phyloP scores from a whole-genome alignment of 352 stramenopile genomes.

The Aphanomyces cochlioides region DNA sequence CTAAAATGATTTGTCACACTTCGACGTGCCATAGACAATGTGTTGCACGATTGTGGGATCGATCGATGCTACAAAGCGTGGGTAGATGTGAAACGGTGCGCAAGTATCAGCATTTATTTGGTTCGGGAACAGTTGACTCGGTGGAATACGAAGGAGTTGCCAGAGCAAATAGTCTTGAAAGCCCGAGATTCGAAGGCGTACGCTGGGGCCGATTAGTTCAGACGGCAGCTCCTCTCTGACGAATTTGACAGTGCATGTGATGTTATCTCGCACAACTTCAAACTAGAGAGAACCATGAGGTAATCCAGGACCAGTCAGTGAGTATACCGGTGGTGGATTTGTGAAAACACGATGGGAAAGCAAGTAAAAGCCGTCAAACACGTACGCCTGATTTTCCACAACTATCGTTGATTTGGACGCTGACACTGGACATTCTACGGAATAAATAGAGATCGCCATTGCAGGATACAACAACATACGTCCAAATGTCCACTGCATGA shows the following conservation, averaged over 20 bases:
- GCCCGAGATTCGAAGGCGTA: slow-evolving; percentile 41
- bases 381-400: slow-evolving; percentile 55
- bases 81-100: slow-evolving; percentile 74
- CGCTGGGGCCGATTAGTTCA: slow-evolving; percentile 7
- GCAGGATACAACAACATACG: not conserved
- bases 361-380: slow-evolving; percentile 86
- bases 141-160: slow-evolving; percentile 68
- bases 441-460: not conserved
- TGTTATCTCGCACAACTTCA: slow-evolving; percentile 68
- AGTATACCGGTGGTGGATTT: slow-evolving; percentile 51
- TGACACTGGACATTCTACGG: not conserved
- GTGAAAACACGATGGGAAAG: slow-evolving; percentile 58
- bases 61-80: slow-evolving; percentile 60
- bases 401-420: slow-evolving; percentile 63
- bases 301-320: not conserved
- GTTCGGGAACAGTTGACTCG: slow-evolving; percentile 61
- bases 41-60: slow-evolving; percentile 37
- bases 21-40: slow-evolving; percentile 63
- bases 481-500: slow-evolving; percentile 6
- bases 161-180: slow-evolving; percentile 76
- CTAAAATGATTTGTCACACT: slow-evolving; percentile 46
- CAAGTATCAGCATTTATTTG: slow-evolving; percentile 50
- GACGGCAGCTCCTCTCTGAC: slow-evolving; percentile 56
- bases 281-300: slow-evolving; percentile 45
- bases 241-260: slow-evolving; percentile 78